These are phyloP conservation scores for Hygrophoropsis aurantiaca DNA, from an alignment of 768 basidiomycete genomes.

Conservation along the genomic window DNA sequence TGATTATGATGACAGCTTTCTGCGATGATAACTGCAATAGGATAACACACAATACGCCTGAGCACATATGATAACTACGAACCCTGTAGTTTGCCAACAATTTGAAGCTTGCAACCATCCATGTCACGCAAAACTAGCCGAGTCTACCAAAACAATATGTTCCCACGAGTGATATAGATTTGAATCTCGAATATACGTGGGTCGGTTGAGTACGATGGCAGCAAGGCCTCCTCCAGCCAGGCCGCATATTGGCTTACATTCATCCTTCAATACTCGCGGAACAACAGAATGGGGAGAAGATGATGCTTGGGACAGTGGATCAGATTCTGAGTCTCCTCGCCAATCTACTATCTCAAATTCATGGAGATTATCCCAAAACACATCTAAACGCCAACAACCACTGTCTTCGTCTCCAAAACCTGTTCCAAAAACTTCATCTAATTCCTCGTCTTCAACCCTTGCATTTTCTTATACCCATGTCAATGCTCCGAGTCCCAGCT, in stretches of 20 bases:
- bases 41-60: too few species aligned
- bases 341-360: slow-evolving; percentile 50
- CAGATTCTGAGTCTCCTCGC: slow-evolving; percentile 72
- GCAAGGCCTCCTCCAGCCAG: slow-evolving; percentile 71
- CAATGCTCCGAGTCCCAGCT: slow-evolving; percentile 69
- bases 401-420: slow-evolving; percentile 49
- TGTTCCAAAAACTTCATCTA: slow-evolving; percentile 47
- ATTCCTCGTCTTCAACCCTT: slow-evolving; percentile 65
- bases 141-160: neutral
- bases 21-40: too few species aligned
- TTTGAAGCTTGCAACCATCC: too few species aligned
- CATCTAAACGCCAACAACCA: slow-evolving; percentile 26
- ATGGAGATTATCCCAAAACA: slow-evolving; percentile 35
- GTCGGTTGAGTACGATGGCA: slow-evolving; percentile 37
- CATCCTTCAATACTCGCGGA: slow-evolving; percentile 43
- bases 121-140: too few species aligned
- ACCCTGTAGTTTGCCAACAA: too few species aligned
- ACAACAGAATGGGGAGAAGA: slow-evolving; percentile 77
- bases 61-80: too few species aligned
- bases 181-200: slow-evolving; percentile 1
- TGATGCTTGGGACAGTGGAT: slow-evolving; percentile 84
- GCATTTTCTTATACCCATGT: slow-evolving; percentile 84
- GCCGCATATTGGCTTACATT: slow-evolving; percentile 67
- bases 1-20: too few species aligned
- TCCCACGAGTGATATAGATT: neutral